These are phyloP conservation scores for Lentinula sp. DNA, from an alignment of 768 basidiomycete genomes.

Conservation along the genomic window DNA sequence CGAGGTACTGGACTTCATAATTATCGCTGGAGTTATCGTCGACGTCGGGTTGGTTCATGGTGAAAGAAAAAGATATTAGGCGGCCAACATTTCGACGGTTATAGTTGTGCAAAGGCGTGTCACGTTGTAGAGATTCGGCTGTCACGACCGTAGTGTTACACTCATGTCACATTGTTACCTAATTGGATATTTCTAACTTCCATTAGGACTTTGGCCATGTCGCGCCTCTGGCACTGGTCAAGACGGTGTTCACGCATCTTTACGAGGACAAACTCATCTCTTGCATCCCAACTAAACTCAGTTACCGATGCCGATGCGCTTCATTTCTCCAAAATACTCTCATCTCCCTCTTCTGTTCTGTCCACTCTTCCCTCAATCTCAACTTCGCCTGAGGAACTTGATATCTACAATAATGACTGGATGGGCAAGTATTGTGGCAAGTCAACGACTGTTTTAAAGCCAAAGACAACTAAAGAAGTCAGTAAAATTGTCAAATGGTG, in stretches of 20 bases:
- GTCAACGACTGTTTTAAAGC: constrained; percentile 82
- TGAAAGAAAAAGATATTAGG: constrained; percentile 5
- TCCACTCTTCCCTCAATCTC: constrained; percentile 55
- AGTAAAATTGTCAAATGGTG: constrained; percentile 86
- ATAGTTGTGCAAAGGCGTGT: neutral
- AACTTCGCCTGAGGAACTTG: constrained; percentile 57
- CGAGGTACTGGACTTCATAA: constrained; percentile 18
- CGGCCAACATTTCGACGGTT: neutral
- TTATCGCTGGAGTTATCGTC: constrained; percentile 28
- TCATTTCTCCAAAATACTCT: constrained; percentile 63
- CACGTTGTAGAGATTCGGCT: neutral
- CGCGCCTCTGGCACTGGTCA: neutral
- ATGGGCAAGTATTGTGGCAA: constrained; percentile 91
- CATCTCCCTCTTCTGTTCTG: constrained; percentile 50
- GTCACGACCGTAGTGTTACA: neutral
- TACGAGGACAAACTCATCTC: constrained; percentile 9
- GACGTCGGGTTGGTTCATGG: constrained; percentile 21
- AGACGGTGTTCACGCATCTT: constrained; percentile 8
- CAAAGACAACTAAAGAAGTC: constrained; percentile 83
- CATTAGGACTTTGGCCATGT: neutral
- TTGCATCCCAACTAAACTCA: constrained; percentile 31
- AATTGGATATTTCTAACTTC: neutral
- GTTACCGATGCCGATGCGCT: constrained; percentile 55
- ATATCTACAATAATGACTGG: constrained; percentile 86
- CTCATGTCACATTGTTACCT: neutral